A percentile compares a stretch with the other conserved stretches of the same genome.
phyloP scores from a whole-genome alignment of 768 basidiomycete species.

The Lactarius hatsudake region DNA sequence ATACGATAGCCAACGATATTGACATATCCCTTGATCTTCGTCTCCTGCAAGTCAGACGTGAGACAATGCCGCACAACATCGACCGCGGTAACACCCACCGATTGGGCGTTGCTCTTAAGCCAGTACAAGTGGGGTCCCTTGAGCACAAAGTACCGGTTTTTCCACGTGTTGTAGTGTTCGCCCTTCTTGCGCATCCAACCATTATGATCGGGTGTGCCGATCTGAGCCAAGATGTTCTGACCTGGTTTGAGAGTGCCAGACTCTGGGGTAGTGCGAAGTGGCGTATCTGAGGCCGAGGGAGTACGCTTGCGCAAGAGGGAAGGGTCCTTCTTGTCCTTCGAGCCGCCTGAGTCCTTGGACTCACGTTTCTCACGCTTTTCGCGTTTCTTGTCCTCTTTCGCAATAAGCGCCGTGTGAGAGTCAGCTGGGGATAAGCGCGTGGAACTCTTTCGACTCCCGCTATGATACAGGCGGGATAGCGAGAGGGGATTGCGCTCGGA shows the following conservation, averaged over 20 bases:
- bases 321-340: conserved; percentile 37
- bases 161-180: conserved; percentile 92
- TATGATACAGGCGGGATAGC: conserved; percentile 38
- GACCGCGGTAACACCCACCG: conserved; percentile 36
- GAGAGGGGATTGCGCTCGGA: conserved; percentile 39
- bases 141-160: conserved; percentile 84
- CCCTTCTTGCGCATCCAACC: conserved; percentile 98
- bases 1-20: conserved; percentile 91
- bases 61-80: conserved; percentile 1
- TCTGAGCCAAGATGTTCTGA: conserved; percentile 80
- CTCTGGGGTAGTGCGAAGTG: neutral
- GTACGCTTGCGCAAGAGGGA: conserved; percentile 58
- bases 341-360: conserved; percentile 27
- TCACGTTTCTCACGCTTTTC: conserved; percentile 29
- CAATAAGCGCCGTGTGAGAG: conserved; percentile 29
- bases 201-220: conserved; percentile 83
- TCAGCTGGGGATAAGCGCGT: conserved; percentile 44
- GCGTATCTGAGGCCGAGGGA: conserved; percentile 25
- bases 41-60: conserved; percentile 54
- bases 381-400: conserved; percentile 26
- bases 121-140: conserved; percentile 92
- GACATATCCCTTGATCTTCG: conserved; percentile 94
- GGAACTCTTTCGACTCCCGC: conserved; percentile 41
- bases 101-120: conserved; percentile 67
- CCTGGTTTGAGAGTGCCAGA: conserved; percentile 40